phyloP scores from a whole-genome alignment of 345 rosid species.

The Moricandia moricandioides region DNA sequence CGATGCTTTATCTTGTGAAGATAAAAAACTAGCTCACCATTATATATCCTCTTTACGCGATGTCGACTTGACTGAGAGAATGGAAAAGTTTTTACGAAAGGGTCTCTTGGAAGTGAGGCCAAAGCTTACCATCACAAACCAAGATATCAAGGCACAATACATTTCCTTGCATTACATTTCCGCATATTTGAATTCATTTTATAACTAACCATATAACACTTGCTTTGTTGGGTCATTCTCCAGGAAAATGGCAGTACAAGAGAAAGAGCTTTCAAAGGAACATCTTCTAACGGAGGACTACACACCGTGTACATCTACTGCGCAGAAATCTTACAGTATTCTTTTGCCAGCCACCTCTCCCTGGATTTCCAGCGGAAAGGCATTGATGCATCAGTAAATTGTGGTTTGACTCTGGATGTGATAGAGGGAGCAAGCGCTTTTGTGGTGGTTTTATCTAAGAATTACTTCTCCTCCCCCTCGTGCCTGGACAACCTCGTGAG shows the following conservation, averaged over 20 bases:
- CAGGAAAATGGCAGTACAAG: neutral
- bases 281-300: neutral
- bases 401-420: neutral
- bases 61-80: neutral
- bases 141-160: neutral
- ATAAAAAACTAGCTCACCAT: neutral
- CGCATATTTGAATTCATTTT: too few relatives aligned
- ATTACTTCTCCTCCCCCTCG: neutral
- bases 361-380: neutral
- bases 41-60: neutral
- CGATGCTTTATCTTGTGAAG: neutral
- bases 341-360: neutral
- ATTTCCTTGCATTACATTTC: too few relatives aligned
- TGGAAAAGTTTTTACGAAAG: neutral
- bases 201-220: too few relatives aligned
- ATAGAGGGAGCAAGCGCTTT: neutral
- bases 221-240: too few relatives aligned
- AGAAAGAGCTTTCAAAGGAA: neutral
- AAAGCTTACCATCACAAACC: neutral
- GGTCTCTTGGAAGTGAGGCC: neutral
- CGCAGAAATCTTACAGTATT: neutral
- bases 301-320: neutral
- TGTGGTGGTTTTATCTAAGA: conserved; percentile 10
- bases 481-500: neutral
- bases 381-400: neutral